Base-by-base conservation (phyloP, 345 rosid genomes). In the Sonneratia alba region DNA sequence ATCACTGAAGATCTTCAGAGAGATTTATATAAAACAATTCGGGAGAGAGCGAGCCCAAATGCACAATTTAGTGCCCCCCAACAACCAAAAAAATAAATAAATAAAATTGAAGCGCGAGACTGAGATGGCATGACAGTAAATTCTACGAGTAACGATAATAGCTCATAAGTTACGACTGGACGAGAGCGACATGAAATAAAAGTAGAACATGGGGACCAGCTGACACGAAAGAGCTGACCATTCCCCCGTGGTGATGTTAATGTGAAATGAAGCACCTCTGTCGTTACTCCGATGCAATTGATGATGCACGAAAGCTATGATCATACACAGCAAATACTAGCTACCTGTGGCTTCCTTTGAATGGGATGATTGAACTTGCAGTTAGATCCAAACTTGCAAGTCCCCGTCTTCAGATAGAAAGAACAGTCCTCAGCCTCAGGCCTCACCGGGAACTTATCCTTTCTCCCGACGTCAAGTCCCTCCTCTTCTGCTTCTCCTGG, bases 341-440 rank as follows among this genome's bases (percentile, higher is more conserved):
- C 34, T 77, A 90, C 99, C 91, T 85, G 89, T 76, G 42, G 73
- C 75, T 74, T 87, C 71, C 79, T 78, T 21, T 78, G 80, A 71
- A 84, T 69, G 36, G 98, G 98, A 36, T 95, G 99, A 75, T 92
- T 95, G 77, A 90, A 92, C 89, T 87, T 92, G 91, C 99, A 92
- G 80, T 70, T 83, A 34, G 84, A 86, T 66, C 94, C 99, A 74
- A 78, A 95, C 75, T 88, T 95, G 86, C 99, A 92, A 66, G 75
- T 79, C 36, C 99, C 96, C 13, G 90, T 89, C 79, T 84, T 89
- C 83, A 95, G 86, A 61, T 89, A 92, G 71, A 62, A 90, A 0
- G 99, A 55, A 62, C 99, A 95, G 81, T 95, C 97, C 78, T 87
- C 97, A 7, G 90, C 97, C 11, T 81, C 91, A 36, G 89, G 93